Evolutionary conservation across 2,329 filamentous ascomycete species (phyloP), one percentile per base, ranked within the genome.

Genomic region (Ophiostoma angusticollis): DNA sequence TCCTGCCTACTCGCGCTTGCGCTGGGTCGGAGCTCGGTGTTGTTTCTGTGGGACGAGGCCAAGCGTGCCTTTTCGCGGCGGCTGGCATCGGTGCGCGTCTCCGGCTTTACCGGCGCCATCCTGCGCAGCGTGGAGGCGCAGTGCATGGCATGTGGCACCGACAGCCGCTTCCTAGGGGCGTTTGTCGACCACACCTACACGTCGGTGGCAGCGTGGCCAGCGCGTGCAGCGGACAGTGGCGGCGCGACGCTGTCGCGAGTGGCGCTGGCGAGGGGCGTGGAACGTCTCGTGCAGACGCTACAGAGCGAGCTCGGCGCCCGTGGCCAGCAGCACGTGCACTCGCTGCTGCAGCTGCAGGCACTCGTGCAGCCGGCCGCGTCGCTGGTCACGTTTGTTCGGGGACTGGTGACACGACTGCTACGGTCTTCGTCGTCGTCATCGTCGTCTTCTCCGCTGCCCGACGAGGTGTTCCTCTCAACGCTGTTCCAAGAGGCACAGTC

Each of bases 11-110:
- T 80, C 44, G 70, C 75, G 11, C 61, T 89, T 1, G 73, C 75
- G 0, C 67, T 86, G 6, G 84, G 83, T 0, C 68, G 81, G 34
- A 78, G 76, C 28, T 87, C 83, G 0, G 64, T 80, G 2, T 68
- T 91, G 24, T 91, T 84, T 54, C 52, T 58, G 0, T 84, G 74
- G 65, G 62, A 78, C 36, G 54, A 63, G 2, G 60, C 62, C 3
- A 63, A 64, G 21, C 58, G 57, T 18, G 60, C 59, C 0, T 84
- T 87, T 48, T 54, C 59, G 13, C 63, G 68, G 9, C 56, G 58
- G 2, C 49, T 70, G 1, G 50, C 62, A 1, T 54, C 59, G 6
- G 61, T 73, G 44, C 64, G 72, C 34, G 62, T 76, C 30, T 68
- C 72, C 0, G 73, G 74, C 5, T 72, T 73, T 48, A 67, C 78